Percentiles rank a stretch among this genome's conserved stretches.
Evolutionary conservation across 768 basidiomycete species (phyloP).

Genomic region (Leucosporidium scottii): DNA sequence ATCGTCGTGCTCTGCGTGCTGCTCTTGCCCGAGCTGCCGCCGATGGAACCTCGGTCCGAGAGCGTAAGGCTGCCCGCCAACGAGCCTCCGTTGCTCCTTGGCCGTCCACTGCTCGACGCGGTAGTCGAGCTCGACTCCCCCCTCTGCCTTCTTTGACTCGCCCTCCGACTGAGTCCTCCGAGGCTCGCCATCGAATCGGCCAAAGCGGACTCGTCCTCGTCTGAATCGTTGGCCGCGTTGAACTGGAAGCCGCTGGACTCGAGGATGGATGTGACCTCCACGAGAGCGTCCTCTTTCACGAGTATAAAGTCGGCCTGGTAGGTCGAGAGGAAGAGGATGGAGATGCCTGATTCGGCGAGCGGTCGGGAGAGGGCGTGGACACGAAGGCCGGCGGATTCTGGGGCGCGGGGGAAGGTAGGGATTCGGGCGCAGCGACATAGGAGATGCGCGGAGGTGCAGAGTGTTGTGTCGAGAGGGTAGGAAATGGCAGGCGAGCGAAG

Average conservation of each 20-base stretch:
- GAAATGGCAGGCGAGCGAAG: neutral
- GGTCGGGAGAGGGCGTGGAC: conserved; percentile 70
- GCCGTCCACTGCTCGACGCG: neutral
- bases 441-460: neutral
- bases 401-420: no score
- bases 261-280: conserved; percentile 57
- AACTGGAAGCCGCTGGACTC: conserved; percentile 55
- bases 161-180: no score
- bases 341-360: conserved; percentile 67
- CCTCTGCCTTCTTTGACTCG: no score
- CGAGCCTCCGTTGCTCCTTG: neutral
- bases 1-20: no score
- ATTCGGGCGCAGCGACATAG: neutral
- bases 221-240: neutral
- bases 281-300: conserved; percentile 51
- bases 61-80: no score
- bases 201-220: neutral
- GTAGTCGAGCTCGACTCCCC: no score
- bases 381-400: conserved; percentile 56
- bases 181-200: neutral
- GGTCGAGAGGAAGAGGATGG: conserved; percentile 73
- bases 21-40: no score
- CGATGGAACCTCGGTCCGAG: no score
- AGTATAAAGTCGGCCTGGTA: conserved; percentile 79
- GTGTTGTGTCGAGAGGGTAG: conserved; percentile 43